Conservation (phyloP, 2,329 filamentous ascomycete genomes). For the Pseudogymnoascus sp. region DNA sequence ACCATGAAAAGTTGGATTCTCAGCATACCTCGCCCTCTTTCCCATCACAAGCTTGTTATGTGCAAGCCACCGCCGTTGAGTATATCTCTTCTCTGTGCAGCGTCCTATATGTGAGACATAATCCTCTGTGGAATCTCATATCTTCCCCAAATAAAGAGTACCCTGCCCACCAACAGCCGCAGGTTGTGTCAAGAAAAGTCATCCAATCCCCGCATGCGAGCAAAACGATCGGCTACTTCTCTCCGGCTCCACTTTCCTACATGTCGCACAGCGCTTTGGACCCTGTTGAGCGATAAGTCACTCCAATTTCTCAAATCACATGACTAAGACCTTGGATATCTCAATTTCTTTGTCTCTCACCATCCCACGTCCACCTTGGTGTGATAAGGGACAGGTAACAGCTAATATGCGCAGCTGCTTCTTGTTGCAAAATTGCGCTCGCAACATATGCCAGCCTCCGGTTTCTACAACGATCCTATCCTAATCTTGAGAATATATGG, state of each 20-base stretch:
- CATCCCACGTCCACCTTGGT: background rate
- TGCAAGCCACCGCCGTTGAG: background rate
- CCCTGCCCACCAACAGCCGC: background rate
- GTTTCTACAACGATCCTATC: background rate
- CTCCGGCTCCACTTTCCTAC: slow-evolving; percentile 4
- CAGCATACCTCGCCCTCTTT: background rate
- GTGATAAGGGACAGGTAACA: background rate
- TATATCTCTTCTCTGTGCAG: background rate
- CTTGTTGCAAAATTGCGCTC: background rate
- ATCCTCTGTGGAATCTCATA: background rate
- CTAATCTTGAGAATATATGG: background rate
- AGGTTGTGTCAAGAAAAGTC: background rate
- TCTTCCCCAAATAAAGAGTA: background rate
- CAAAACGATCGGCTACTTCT: background rate
- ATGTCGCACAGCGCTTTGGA: background rate
- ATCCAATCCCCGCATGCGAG: background rate
- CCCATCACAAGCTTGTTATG: background rate
- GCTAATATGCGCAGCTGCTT: background rate
- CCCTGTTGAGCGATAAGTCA: background rate
- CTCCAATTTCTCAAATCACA: background rate
- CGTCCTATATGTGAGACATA: too few species aligned
- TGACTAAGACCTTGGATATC: background rate
- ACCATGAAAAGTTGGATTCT: background rate
- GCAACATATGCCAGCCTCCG: background rate
- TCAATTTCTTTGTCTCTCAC: background rate